Evolutionary conservation across 2,329 filamentous ascomycete species (phyloP), one percentile per base, ranked within the genome.

Genomic region (Trichoderma oligosporum): DNA sequence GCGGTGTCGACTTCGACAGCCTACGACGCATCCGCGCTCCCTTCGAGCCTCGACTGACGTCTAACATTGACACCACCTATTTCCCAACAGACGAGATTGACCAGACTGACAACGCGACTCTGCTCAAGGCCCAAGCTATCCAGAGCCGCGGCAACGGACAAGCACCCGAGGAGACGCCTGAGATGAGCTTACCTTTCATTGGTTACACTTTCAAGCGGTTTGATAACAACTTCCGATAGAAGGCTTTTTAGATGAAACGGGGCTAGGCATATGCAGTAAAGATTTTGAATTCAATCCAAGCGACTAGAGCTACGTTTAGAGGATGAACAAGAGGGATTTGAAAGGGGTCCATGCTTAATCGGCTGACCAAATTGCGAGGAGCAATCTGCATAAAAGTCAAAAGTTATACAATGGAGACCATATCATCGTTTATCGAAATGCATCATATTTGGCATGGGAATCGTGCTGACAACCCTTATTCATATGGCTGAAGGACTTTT

Each of bases 41-140:
- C 0, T 99, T 99, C 70, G 93, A 97, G 76, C 94, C 94, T 2
- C 91, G 91, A 68, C 80, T 99, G 62, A 88, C 89, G 60, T 96
- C 91, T 61, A 94, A 94, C 72, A 88, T 96, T 67, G 94, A 99
- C 71, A 96, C 94, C 18, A 93, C 92, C 45, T 97, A 99, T 79
- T 99, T 99, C 85, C 94, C 94, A 8, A 97, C 91, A 52, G 94
- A 99, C 70, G 94, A 99, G 74, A 97, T 99, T 69, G 91, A 96
- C 66, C 93, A 97, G 78, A 93, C 91, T 56, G 92, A 97, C 72
- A 96, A 91, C 62, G 91, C 89, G 56, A 94, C 91, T 22, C 82
- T 89, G 63, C 82, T 96, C 67, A 89, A 91, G 71, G 89, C 89
- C 18, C 89, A 95, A 73, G 90, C 89, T 48, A 82, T 87, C 62